These are phyloP conservation scores for Amauroascus verrucosus DNA, from an alignment of 2,329 filamentous ascomycete species.

Conservation along the genomic window DNA sequence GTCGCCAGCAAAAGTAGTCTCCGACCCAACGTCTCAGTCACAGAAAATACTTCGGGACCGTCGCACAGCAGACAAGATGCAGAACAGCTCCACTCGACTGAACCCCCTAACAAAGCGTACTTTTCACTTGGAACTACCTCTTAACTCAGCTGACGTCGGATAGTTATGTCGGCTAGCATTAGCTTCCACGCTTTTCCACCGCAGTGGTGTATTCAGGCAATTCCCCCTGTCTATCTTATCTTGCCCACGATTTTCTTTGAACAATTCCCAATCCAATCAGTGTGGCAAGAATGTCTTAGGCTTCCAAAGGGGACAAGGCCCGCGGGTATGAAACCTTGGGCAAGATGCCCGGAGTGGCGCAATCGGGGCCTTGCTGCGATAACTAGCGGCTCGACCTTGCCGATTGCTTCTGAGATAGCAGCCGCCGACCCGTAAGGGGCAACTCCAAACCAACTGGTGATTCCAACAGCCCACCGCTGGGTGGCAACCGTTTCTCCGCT, in stretches of 20 bases:
- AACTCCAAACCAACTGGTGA: background rate
- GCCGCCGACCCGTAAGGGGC: background rate
- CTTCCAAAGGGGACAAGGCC: background rate
- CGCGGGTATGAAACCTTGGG: background rate
- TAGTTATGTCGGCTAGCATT: background rate
- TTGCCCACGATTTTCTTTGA: background rate
- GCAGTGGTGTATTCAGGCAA: background rate
- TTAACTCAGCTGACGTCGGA: background rate
- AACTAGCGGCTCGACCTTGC: background rate
- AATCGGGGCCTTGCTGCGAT: background rate
- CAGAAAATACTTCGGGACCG: slow-evolving; percentile 3
- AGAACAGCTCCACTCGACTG: slow-evolving; percentile 5
- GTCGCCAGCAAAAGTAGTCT: background rate
- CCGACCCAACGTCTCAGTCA: background rate
- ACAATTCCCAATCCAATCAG: slow-evolving; percentile 6
- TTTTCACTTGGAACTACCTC: background rate
- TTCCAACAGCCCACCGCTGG: background rate
- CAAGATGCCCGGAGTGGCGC: background rate
- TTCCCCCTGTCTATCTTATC: background rate
- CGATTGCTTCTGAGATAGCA: background rate
- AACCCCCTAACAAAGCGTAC: slow-evolving; percentile 9
- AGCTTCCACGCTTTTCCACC: slow-evolving; percentile 2
- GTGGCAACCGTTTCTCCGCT: background rate
- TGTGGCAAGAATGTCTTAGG: background rate
- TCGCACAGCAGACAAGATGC: slow-evolving; percentile 9